These are phyloP conservation scores for Lactifluus piperatus DNA, from an alignment of 768 basidiomycete species.

Conservation along the genomic window DNA sequence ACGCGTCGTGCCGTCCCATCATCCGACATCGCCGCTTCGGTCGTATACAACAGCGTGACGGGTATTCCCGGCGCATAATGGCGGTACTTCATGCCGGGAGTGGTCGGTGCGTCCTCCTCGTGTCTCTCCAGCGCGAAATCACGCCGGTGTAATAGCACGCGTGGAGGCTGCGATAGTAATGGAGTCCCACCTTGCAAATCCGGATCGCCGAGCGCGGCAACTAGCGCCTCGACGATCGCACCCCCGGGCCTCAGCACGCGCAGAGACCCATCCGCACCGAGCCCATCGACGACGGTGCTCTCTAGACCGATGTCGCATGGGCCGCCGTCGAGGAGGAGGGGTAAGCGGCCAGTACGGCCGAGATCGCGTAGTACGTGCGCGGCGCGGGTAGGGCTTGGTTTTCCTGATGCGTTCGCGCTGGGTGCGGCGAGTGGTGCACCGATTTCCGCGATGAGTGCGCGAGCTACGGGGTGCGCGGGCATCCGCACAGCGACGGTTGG, in stretches of 20 bases:
- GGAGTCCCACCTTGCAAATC: slow-evolving; percentile 20
- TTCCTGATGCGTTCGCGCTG: slow-evolving; percentile 89
- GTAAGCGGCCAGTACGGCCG: slow-evolving; percentile 46
- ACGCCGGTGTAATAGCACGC: slow-evolving; percentile 68
- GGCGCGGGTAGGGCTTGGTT: slow-evolving; percentile 88
- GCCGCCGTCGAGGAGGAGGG: slow-evolving; percentile 87
- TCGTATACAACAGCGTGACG: slow-evolving; percentile 61
- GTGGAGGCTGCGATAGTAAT: background rate
- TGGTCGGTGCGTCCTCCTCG: slow-evolving; percentile 78
- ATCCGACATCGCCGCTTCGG: slow-evolving; percentile 14
- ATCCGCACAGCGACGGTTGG: slow-evolving; percentile 84
- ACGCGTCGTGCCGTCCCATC: slow-evolving; percentile 24
- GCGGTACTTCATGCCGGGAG: slow-evolving; percentile 98
- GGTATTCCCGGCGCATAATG: slow-evolving; percentile 93
- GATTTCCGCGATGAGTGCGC: slow-evolving; percentile 73
- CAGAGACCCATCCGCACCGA: slow-evolving; percentile 63
- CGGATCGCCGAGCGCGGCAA: slow-evolving; percentile 38
- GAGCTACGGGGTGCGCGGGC: slow-evolving; percentile 89
- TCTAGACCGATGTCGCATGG: slow-evolving; percentile 85
- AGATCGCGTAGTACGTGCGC: slow-evolving; percentile 80
- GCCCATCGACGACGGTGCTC: slow-evolving; percentile 90
- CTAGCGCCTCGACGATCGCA: slow-evolving; percentile 81
- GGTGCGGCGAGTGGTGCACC: slow-evolving; percentile 84
- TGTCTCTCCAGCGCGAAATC: slow-evolving; percentile 57
- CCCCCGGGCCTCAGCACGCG: slow-evolving; percentile 89